Evolutionary conservation across 345 rosid genomes (phyloP), one percentile per base, ranked within the genome.

Genomic region (Psidium friedrichsthalianum): DNA sequence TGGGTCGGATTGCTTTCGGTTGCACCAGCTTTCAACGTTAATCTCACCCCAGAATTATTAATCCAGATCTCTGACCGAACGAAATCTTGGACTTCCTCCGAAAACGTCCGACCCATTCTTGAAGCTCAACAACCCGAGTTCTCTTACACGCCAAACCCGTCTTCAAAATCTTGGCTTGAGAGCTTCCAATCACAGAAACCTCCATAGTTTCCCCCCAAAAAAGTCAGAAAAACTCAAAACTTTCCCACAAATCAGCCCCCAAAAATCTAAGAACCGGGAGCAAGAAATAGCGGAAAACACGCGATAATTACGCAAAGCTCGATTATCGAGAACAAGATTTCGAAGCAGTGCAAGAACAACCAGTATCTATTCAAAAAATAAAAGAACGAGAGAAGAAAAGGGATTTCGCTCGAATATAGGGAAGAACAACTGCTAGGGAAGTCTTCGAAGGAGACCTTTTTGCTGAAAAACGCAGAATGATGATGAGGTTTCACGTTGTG

Each of bases 111-210:
- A 51, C 14, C 59, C 74, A 59, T 76, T 76, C 84, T 86, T 29
- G 82, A 83, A 74, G 83, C 84, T 74, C 40, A 69, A 90, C 82
- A 83, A 88, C 88, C 83, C 89, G 59, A 64, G 87, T 74, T 91
- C 93, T 76, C 91, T 91, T 91, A 82, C 16, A 42, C 1, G 89
- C 91, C 54, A 89, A 86, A 55, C 90, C 92, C 9, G 90, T 88
- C 85, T 90, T 88, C 51, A 83, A 88, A 58, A 90, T 85, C 64
- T 87, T 89, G 32, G 91, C 91, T 90, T 89, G 94, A 42, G 95
- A 86, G 59, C 90, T 91, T 10, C 91, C 90, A 18, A 93, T 92
- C 82, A 92, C 92, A 20, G 97, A 93, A 15, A 93, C 90, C 91
- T 95, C 96, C 97, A 94, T 95, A 24, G 10, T 49, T 24, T 55